Conservation (phyloP, 2,329 filamentous ascomycete species). For the Trichophyton schoenleinii region DNA sequence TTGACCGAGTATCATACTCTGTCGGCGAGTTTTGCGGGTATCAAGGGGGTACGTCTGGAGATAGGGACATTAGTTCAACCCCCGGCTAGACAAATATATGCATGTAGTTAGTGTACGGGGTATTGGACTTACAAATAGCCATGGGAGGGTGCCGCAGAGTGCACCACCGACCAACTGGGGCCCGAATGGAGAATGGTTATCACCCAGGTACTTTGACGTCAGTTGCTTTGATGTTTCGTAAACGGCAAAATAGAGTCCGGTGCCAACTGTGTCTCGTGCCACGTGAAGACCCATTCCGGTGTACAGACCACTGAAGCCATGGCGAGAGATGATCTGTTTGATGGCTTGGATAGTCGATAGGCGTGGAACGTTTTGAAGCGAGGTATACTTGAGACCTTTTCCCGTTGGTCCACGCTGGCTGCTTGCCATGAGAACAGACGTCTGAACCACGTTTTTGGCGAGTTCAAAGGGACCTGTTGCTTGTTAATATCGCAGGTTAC, state of each 20-base stretch:
- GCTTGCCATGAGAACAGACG: slow-evolving; percentile 32
- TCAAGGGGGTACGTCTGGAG: slow-evolving; percentile 37
- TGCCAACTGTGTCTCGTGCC: slow-evolving; percentile 34
- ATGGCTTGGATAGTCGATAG: slow-evolving; percentile 33
- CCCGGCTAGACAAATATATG: not conserved
- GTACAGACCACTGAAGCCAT: slow-evolving; percentile 34
- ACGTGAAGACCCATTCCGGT: slow-evolving; percentile 36
- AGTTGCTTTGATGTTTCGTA: slow-evolving; percentile 38
- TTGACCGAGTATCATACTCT: slow-evolving; percentile 35
- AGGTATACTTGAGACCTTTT: slow-evolving; percentile 21
- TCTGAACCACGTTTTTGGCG: slow-evolving; percentile 38
- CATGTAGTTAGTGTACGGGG: not conserved
- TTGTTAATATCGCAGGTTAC: not conserved
- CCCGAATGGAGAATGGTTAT: slow-evolving; percentile 32
- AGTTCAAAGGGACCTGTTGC: slow-evolving; percentile 34
- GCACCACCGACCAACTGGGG: slow-evolving; percentile 35
- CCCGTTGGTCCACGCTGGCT: slow-evolving; percentile 29
- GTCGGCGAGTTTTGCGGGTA: slow-evolving; percentile 38
- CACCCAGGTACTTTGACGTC: slow-evolving; percentile 32
- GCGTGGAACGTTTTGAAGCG: slow-evolving; percentile 27
- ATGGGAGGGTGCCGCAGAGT: slow-evolving; percentile 36
- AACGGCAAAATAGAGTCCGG: slow-evolving; percentile 36
- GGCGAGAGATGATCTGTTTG: slow-evolving; percentile 31
- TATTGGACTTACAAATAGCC: slow-evolving; percentile 31
- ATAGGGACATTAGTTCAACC: slow-evolving; percentile 1